Conservation (phyloP, 1,139 yeast genomes). For the Debaryomycetaceae sp. region DNA sequence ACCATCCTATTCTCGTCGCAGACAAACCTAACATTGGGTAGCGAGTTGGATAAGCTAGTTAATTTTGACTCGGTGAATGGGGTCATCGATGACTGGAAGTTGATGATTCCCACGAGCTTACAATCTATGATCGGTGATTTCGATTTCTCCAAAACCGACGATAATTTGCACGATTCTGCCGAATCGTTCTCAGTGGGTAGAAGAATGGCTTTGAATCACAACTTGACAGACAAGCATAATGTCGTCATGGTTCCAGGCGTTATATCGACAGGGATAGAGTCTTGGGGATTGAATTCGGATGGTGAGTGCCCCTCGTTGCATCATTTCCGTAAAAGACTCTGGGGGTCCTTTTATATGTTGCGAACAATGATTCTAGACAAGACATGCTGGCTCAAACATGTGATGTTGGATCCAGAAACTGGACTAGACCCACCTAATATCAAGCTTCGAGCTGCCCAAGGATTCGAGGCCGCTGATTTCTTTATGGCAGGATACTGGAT, state of each 20-base stretch:
- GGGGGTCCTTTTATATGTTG: conserved; percentile 98
- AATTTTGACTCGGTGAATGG: conserved; percentile 51
- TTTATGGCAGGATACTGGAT: conserved; percentile 98
- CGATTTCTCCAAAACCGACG: conserved; percentile 27
- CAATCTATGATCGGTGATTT: conserved; percentile 59
- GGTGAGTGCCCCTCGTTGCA: conserved; percentile 77
- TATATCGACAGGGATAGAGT: conserved; percentile 89
- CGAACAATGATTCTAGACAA: conserved; percentile 90
- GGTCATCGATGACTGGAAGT: conserved; percentile 62
- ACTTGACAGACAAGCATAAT: conserved; percentile 59
- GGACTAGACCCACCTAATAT: conserved; percentile 89
- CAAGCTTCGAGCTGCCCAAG: conserved; percentile 86
- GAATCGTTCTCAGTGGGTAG: conserved; percentile 88
- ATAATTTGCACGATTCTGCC: conserved; percentile 51
- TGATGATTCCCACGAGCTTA: conserved; percentile 62
- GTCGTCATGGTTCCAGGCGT: conserved; percentile 96
- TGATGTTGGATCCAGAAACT: conserved; percentile 83
- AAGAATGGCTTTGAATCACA: conserved; percentile 50
- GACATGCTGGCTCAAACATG: conserved; percentile 87
- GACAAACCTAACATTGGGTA: conserved; percentile 36
- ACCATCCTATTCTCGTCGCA: conserved; percentile 62
- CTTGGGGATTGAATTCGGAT: conserved; percentile 69
- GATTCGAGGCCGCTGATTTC: conserved; percentile 95
- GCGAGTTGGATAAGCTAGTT: conserved; percentile 52
- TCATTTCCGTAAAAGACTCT: conserved; percentile 84